Evolutionary conservation across 2,329 filamentous ascomycete species (phyloP), one percentile per base, ranked within the genome.

Genomic region (Fusarium oxysporum): DNA sequence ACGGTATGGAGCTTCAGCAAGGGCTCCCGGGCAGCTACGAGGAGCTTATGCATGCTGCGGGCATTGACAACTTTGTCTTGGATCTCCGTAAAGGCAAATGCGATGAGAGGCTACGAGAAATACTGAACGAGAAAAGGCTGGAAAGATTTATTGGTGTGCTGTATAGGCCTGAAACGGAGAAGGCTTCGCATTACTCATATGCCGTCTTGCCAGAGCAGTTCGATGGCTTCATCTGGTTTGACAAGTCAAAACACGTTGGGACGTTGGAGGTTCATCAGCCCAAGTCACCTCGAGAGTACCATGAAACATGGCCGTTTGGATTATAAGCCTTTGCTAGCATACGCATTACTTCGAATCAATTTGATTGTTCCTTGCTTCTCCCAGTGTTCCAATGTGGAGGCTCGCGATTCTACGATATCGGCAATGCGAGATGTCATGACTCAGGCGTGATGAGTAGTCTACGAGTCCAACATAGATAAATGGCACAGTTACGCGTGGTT

Each of bases 101-200:
- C 17, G 58, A 68, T 19, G 38, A 71, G 33, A 35, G n/a, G 17
- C 25, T 73, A n/a, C 44, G 66, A 30, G 45, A 71, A 43, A 54
- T 50, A 4, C 28, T 73, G 30, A 33, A 43, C 19, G 44, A 67
- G 30, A 35, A 44, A 13, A 54, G 50, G 7, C 50, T 71, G 16
- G 70, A 73, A 58, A 60, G 66, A n/a, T 73, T 71, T 28, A 73
- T 73, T 17, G 58, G 71, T 16, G 67, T 73, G 21, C 12, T 73
- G 38, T 74, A 71, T 8, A 74, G 54, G 41, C 62, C 58, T 12
- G 43, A 57, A 16, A 71, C 58, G 8, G 70, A 71, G 23, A 71
- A 62, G 58, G 62, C 51, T n/a, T 73, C 62, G 4, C 71, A 73
- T 55, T 73, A 73, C 41, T 71, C 66, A 14, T 55, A 66, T 40